Conservation (phyloP, 1,139 yeast species). For the Protomyces lactucae-debilis region DNA sequence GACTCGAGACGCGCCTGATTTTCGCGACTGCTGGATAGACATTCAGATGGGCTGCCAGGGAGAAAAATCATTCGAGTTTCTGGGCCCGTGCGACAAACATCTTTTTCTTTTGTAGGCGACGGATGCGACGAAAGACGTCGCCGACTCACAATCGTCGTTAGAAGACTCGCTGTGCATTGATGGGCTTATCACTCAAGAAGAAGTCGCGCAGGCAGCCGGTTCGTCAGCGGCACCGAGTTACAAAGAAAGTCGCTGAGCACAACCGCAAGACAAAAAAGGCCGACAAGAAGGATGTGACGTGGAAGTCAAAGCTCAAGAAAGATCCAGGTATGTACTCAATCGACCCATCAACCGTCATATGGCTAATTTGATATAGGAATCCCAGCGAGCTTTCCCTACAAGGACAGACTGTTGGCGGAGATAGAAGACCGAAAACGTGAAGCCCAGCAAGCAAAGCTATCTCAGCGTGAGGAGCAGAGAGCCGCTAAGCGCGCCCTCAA, state of each 20-base stretch:
- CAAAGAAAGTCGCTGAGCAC: constrained; percentile 91
- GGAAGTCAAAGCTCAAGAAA: constrained; percentile 79
- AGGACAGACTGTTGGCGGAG: constrained; percentile 72
- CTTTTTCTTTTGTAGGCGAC: too few relatives aligned
- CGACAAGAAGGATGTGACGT: constrained; percentile 83
- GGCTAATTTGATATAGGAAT: constrained; percentile 40
- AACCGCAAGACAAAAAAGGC: constrained; percentile 74
- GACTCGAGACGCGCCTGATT: too few relatives aligned
- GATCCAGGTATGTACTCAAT: constrained; percentile 54
- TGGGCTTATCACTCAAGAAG: constrained; percentile 1
- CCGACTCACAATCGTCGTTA: too few relatives aligned
- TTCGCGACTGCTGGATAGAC: too few relatives aligned
- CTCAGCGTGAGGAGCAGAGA: constrained; percentile 45
- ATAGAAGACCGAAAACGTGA: constrained; percentile 66
- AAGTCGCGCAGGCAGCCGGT: constrained; percentile 68
- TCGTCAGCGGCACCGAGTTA: constrained; percentile 91
- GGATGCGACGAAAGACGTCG: too few relatives aligned
- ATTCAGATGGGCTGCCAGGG: too few relatives aligned
- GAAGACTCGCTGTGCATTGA: neutral
- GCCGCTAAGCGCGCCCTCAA: constrained; percentile 40
- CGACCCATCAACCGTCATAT: too few relatives aligned
- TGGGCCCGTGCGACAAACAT: too few relatives aligned
- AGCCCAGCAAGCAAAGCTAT: constrained; percentile 58
- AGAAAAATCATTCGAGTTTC: too few relatives aligned
- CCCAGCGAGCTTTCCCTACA: constrained; percentile 91